Base-by-base conservation (phyloP, 2,329 filamentous ascomycete species). In the Parastagonospora nodorum region DNA sequence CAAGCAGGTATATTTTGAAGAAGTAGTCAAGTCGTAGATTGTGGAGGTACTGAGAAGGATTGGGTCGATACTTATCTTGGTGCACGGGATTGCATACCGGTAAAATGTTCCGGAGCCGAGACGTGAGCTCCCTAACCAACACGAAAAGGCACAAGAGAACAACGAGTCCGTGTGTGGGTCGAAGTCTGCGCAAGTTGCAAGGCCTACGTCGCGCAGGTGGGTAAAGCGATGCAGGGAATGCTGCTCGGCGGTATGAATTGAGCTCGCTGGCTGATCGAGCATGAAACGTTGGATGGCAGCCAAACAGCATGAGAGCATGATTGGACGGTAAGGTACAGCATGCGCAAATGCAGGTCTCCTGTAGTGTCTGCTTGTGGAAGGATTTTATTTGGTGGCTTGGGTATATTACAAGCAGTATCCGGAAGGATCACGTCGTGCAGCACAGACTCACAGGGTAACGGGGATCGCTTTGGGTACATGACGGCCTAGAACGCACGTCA, bases 161-260 rank as follows among this genome's bases (percentile, higher is more conserved):
- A 42, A 45, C 42, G 47, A 55, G 47, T 42, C 49, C 49, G 39
- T 38, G 46, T 46, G 41, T 28, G 53, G 57, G 51, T 41, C 47
- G 5, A 36, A 15, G 48, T 61, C 63, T 61, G 53, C 64, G 52
- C 46, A 48, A 55, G 40, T 51, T 49, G 48, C 45, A 49, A 41
- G 49, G 28, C 49, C 44, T 57, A 46, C 42, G 42, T 48, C 42
- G 58, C 58, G 63, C 57, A 61, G 56, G 60, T 61, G 58, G 60
- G 47, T 42, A 47, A 48, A 52, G 56, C 55, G 54, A 51, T 41
- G 44, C 54, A 61, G 51, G 57, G 42, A 45, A 48, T 43, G 55
- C 53, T 44, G 28, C 43, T 42, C 46, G 53, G 53, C 46, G 53
- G 43, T 48, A 48, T 41, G 36, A 33, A 54, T 35, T 35, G 37